Conservation (phyloP, 495 filamentous ascomycete species). For the Penicillium nucicola region DNA sequence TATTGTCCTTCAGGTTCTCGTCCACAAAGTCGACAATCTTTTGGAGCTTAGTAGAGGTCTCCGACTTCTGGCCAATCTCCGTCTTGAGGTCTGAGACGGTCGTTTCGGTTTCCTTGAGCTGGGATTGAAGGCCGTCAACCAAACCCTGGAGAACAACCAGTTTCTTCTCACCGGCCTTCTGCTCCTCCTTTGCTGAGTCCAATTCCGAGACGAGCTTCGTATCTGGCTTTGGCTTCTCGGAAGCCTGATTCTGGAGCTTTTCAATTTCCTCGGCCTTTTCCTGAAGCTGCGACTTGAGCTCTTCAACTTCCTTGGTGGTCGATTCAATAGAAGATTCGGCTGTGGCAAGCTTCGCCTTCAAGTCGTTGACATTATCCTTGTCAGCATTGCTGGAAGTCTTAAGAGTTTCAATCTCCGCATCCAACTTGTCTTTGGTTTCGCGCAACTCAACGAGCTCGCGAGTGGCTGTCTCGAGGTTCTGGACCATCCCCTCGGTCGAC, state of each 20-base stretch:
- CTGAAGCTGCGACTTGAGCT: constrained; percentile 54
- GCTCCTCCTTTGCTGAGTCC: constrained; percentile 33
- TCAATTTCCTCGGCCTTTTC: constrained; percentile 53
- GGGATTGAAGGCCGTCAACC: constrained; percentile 47
- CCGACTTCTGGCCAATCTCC: constrained; percentile 37
- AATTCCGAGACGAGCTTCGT: constrained; percentile 33
- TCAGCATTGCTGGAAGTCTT: constrained; percentile 33
- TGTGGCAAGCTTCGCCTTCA: constrained; percentile 37
- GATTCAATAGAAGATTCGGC: constrained; percentile 46
- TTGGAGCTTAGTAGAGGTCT: constrained; percentile 25
- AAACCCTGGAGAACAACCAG: constrained; percentile 50
- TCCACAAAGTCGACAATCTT: constrained; percentile 39
- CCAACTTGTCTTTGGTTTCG: constrained; percentile 55
- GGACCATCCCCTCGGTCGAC: constrained; percentile 61
- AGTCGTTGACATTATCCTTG: constrained; percentile 36
- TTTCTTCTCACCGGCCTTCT: constrained; percentile 49
- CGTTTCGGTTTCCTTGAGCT: constrained; percentile 48
- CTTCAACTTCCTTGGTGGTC: constrained; percentile 44
- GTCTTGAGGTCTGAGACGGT: constrained; percentile 41
- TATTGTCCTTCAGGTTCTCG: constrained; percentile 29
- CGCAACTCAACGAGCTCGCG: constrained; percentile 55
- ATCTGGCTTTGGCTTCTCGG: constrained; percentile 39
- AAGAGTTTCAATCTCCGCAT: constrained; percentile 40
- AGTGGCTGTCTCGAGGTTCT: constrained; percentile 58
- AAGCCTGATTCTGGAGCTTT: constrained; percentile 40